phyloP scores from a whole-genome alignment of 805 yeast genomes.

The Ogataea haglerorum region DNA sequence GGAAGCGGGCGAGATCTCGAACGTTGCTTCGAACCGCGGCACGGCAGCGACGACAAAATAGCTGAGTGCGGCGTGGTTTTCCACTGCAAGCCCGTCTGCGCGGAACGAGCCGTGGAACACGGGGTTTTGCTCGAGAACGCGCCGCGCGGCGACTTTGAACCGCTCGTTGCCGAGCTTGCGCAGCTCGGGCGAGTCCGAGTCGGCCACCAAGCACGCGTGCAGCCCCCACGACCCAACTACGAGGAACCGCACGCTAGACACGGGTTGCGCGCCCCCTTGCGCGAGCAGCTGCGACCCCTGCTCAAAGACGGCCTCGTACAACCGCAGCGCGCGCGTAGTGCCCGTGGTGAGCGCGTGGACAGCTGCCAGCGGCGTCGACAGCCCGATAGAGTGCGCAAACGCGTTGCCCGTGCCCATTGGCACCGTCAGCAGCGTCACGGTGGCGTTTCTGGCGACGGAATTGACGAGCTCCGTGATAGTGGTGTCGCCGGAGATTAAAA shows the following conservation, averaged over 20 bases:
- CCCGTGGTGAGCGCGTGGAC: slow-evolving; percentile 35
- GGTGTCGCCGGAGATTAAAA: slow-evolving; percentile 84
- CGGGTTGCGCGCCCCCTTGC: background rate
- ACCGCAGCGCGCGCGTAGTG: slow-evolving; percentile 32
- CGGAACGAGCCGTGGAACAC: slow-evolving; percentile 42
- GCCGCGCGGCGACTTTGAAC: slow-evolving; percentile 64
- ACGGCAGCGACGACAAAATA: slow-evolving; percentile 60
- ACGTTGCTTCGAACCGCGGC: slow-evolving; percentile 54
- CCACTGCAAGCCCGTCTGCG: slow-evolving; percentile 9
- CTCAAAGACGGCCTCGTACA: slow-evolving; percentile 45
- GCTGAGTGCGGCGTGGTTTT: slow-evolving; percentile 43
- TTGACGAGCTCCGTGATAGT: slow-evolving; percentile 76
- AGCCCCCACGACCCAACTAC: slow-evolving; percentile 83
- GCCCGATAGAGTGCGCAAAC: slow-evolving; percentile 57
- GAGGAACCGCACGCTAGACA: slow-evolving; percentile 33
- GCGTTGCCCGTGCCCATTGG: slow-evolving; percentile 92
- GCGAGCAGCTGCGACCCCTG: slow-evolving; percentile 21
- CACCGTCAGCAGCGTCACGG: slow-evolving; percentile 36
- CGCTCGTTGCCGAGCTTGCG: slow-evolving; percentile 62
- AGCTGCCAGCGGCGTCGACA: slow-evolving; percentile 33
- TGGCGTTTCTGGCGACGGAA: slow-evolving; percentile 14
- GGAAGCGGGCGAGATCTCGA: slow-evolving; percentile 61
- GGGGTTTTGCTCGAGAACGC: slow-evolving; percentile 49
- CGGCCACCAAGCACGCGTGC: slow-evolving; percentile 82
- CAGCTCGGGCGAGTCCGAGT: slow-evolving; percentile 67